Percentiles rank a stretch among this genome's conserved stretches.
Evolutionary conservation across 2,329 filamentous ascomycete species (phyloP).

Genomic region (Corniculantispora saksenae): DNA sequence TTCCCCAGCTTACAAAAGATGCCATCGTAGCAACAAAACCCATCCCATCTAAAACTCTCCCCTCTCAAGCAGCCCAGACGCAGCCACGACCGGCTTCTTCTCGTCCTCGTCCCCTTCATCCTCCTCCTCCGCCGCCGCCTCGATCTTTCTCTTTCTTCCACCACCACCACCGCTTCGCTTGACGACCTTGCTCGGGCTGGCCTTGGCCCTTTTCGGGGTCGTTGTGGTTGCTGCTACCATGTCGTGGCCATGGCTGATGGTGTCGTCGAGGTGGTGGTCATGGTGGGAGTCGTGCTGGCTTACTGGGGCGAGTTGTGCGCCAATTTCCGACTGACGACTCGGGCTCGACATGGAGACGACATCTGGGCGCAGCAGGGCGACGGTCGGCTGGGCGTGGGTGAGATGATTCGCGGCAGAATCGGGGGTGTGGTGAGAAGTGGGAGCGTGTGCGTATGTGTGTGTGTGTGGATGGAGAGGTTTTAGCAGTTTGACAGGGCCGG

Average conservation of each 20-base stretch:
- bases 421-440: background rate
- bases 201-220: slow-evolving; percentile 18
- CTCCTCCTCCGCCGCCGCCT: slow-evolving; percentile 20
- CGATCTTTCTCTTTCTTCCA: slow-evolving; percentile 27
- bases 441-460: background rate
- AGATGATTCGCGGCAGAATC: slow-evolving; percentile 25
- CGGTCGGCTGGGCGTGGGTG: slow-evolving; percentile 27
- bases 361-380: slow-evolving; percentile 43
- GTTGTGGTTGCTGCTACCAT: slow-evolving; percentile 16
- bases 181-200: slow-evolving; percentile 27
- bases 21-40: background rate
- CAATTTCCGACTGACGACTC: slow-evolving; percentile 54
- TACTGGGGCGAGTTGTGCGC: slow-evolving; percentile 51
- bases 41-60: background rate
- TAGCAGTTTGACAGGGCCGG: background rate
- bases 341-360: slow-evolving; percentile 60
- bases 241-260: slow-evolving; percentile 13
- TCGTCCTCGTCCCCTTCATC: slow-evolving; percentile 27
- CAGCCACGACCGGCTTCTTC: background rate
- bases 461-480: background rate
- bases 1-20: background rate
- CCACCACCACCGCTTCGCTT: slow-evolving; percentile 31
- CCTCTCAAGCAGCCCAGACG: background rate
- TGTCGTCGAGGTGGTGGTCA: slow-evolving; percentile 8
- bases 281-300: slow-evolving; percentile 32